Percentiles rank a stretch among this genome's conserved stretches.
Evolutionary conservation across 2,329 filamentous ascomycete species (phyloP).

Genomic region (Cordyceps cicadae): DNA sequence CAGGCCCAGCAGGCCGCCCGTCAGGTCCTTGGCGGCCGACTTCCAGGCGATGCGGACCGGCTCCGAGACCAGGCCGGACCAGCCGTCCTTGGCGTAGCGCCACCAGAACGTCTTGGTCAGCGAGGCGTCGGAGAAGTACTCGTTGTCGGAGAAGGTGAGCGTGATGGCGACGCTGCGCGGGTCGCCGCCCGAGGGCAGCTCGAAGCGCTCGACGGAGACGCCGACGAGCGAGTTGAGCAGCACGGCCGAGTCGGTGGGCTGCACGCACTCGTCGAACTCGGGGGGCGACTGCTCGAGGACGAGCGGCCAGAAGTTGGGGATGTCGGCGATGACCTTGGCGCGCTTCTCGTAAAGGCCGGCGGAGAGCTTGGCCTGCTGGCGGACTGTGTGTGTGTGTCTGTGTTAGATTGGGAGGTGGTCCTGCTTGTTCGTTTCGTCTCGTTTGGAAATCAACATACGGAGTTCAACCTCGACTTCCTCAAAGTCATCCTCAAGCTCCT

Average conservation of each 20-base stretch:
- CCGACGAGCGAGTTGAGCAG: slow-evolving; percentile 60
- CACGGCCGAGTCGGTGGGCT: slow-evolving; percentile 67
- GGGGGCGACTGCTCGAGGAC: slow-evolving; percentile 80
- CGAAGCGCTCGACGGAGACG: slow-evolving; percentile 71
- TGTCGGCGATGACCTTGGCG: slow-evolving; percentile 58
- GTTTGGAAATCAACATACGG: slow-evolving; percentile 43
- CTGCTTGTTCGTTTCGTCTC: background rate
- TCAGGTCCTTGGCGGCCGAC: slow-evolving; percentile 68
- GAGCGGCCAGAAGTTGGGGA: slow-evolving; percentile 89
- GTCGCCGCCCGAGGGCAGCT: slow-evolving; percentile 63
- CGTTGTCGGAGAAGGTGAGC: slow-evolving; percentile 74
- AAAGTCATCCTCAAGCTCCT: slow-evolving; percentile 74
- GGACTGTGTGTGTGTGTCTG: slow-evolving; percentile 47
- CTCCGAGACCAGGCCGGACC: slow-evolving; percentile 74
- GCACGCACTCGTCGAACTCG: slow-evolving; percentile 83
- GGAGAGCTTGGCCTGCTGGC: slow-evolving; percentile 61
- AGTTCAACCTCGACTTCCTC: slow-evolving; percentile 76
- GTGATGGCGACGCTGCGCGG: slow-evolving; percentile 71
- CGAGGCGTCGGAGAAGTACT: slow-evolving; percentile 68
- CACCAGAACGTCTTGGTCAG: slow-evolving; percentile 92
- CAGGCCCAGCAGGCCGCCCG: slow-evolving; percentile 67
- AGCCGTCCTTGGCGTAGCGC: slow-evolving; percentile 59
- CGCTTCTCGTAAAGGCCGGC: slow-evolving; percentile 70
- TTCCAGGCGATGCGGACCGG: slow-evolving; percentile 87
- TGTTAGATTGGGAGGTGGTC: background rate